Conservation (phyloP, 805 yeast species). For the Barnettozyma salicaria region DNA sequence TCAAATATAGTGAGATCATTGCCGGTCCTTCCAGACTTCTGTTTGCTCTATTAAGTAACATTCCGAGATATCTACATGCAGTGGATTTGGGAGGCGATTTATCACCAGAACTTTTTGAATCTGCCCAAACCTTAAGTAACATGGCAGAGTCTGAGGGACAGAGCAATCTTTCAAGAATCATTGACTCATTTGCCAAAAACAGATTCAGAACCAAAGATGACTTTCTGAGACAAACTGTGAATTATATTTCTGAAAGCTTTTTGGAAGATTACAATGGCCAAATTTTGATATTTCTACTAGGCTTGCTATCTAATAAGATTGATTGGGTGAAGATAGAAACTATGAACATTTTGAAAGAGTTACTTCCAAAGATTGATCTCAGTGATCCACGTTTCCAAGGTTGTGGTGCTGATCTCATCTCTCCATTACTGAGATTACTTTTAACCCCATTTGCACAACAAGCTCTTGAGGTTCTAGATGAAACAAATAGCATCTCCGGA, state of each 20-base stretch:
- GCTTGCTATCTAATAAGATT: constrained; percentile 69
- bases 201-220: constrained; percentile 89
- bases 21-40: constrained; percentile 66
- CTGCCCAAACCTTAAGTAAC: constrained; percentile 50
- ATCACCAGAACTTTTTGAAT: constrained; percentile 41
- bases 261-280: constrained; percentile 74
- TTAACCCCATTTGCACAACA: constrained; percentile 83
- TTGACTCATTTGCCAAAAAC: constrained; percentile 69
- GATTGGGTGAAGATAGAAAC: constrained; percentile 80
- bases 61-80: constrained; percentile 83
- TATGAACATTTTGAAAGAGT: constrained; percentile 62
- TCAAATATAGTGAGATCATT: constrained; percentile 70
- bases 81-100: constrained; percentile 53
- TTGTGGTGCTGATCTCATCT: constrained; percentile 90
- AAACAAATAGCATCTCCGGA: constrained; percentile 79
- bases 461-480: constrained; percentile 87
- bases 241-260: constrained; percentile 59
- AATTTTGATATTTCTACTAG: constrained; percentile 66
- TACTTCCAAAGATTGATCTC: constrained; percentile 74
- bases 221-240: constrained; percentile 73
- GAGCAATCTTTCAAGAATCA: constrained; percentile 58
- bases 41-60: constrained; percentile 65
- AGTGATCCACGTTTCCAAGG: constrained; percentile 75
- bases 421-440: constrained; percentile 75
- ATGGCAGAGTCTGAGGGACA: constrained; percentile 57